Percentiles rank a stretch among this genome's conserved stretches.
These are phyloP conservation scores for Metschnikowia bowlesiae DNA, from an alignment of 805 yeast genomes.

Conservation along the genomic window DNA sequence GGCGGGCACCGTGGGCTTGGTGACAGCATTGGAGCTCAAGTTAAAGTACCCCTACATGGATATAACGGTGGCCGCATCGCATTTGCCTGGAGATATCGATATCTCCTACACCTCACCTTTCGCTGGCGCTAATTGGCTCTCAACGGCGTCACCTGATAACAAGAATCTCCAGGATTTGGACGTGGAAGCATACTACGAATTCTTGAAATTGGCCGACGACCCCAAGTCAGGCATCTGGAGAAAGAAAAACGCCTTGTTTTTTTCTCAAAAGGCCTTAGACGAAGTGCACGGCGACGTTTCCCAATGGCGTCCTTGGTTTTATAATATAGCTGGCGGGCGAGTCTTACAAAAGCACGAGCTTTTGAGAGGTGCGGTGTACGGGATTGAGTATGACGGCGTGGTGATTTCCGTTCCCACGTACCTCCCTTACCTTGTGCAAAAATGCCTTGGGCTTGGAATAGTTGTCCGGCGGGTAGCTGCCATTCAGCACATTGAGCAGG, in stretches of 20 bases:
- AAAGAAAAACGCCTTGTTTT: conserved; percentile 11
- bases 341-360: conserved; percentile 31
- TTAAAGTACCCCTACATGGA: conserved; percentile 12
- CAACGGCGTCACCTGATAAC: conserved; percentile 48
- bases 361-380: conserved; percentile 40
- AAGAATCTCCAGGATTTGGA: conserved; percentile 31
- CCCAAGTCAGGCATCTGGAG: conserved; percentile 44
- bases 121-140: conserved; percentile 72
- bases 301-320: conserved; percentile 43
- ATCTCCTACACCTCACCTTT: conserved; percentile 59
- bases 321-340: conserved; percentile 36
- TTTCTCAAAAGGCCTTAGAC: conserved; percentile 11
- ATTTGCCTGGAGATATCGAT: conserved; percentile 52
- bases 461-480: conserved; percentile 37
- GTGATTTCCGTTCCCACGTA: conserved; percentile 59
- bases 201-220: conserved; percentile 43
- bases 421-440: conserved; percentile 47
- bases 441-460: conserved; percentile 46
- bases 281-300: conserved; percentile 5
- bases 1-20: conserved; percentile 38
- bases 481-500: conserved; percentile 45
- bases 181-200: conserved; percentile 43
- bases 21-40: conserved; percentile 31
- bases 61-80: conserved; percentile 29
- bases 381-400: conserved; percentile 49